Base-by-base conservation (phyloP, 495 filamentous ascomycete species). In the Extremus antarcticus region DNA sequence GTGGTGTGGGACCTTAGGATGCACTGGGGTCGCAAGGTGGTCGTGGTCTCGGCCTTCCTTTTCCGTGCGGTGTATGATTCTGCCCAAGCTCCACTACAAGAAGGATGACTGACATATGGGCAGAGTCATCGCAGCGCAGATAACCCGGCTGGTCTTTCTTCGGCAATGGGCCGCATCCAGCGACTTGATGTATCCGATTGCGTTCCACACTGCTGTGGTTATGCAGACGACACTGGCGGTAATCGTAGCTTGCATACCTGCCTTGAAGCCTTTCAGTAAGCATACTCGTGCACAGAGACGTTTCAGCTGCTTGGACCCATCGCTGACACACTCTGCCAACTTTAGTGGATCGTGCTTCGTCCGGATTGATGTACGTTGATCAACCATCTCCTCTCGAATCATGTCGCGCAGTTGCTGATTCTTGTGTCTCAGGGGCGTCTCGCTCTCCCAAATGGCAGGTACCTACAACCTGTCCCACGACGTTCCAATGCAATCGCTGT, bases 1-100 rank as follows among this genome's bases (percentile, higher is more conserved):
- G 47, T 50, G 16, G 23, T 50, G 7, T 50, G 47, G 47, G 47
- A 50, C 20, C 24, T 50, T 8, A n/a, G 47, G 8, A 50, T 50
- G 47, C 20, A 22, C 17, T 50, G 47, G 47, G 16, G 23, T 7
- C 16, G n/a, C 8, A 50, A 50, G 23, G 7, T 25, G 21, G 19
- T 50, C 4, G 47, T 50, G 8, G 20, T 25, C 13, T 50, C 19
- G 7, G 47, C 47, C 25, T 50, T 50, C 25, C 13, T 23, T 7
- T 50, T 50, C 24, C 47, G 47, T 8, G 24, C 23, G 13, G 8
- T 50, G 47, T 50, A 50, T 11, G 8, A 25, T 16, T 50, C 43
- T 35, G 7, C 29, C 29, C 29, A 35, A 35, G 29, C 29, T 35
- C 29, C 29, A 35, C 29, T 7, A 13, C 13, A 13, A 35, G 29